Percentiles rank a stretch among this genome's conserved stretches.
These are phyloP conservation scores for Lentinula sp. DNA, from an alignment of 768 basidiomycete species.

Conservation along the genomic window DNA sequence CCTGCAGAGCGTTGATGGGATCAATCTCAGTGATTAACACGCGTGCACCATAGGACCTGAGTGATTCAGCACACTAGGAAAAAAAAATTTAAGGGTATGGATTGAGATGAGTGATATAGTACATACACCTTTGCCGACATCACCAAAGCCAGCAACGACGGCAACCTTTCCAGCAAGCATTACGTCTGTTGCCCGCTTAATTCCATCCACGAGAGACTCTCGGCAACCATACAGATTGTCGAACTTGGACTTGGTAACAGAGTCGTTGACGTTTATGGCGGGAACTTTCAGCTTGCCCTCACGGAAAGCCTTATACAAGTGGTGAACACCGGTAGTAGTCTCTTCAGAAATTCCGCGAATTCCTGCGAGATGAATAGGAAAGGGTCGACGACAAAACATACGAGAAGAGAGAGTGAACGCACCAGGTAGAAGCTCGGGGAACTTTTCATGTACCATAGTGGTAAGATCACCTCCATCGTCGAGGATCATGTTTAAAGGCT, in stretches of 20 bases:
- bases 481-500: conserved; percentile 96
- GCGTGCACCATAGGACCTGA: conserved; percentile 95
- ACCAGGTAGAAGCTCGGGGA: conserved; percentile 83
- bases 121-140: conserved; percentile 98
- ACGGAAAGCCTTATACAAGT: conserved; percentile 96
- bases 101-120: neutral
- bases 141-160: conserved; percentile 97
- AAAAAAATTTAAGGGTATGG: neutral
- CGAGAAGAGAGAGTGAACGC: conserved; percentile 11
- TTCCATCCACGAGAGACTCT: conserved; percentile 98
- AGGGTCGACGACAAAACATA: conserved; percentile 1
- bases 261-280: conserved; percentile 99
- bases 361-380: conserved; percentile 32
- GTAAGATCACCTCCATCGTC: conserved; percentile 99
- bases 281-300: conserved; percentile 95
- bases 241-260: conserved; percentile 99
- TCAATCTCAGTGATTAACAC: conserved; percentile 97
- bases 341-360: conserved; percentile 97
- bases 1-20: conserved; percentile 99
- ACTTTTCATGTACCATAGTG: conserved; percentile 91
- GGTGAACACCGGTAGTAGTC: conserved; percentile 99
- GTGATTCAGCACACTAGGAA: conserved; percentile 90
- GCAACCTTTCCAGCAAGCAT: conserved; percentile 99
- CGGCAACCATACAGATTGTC: conserved; percentile 99
- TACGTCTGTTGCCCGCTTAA: conserved; percentile 99